Percentiles rank a stretch among this genome's conserved stretches.
Conservation (phyloP, 2,329 filamentous ascomycete genomes). For the Colletotrichum endophyticum region DNA sequence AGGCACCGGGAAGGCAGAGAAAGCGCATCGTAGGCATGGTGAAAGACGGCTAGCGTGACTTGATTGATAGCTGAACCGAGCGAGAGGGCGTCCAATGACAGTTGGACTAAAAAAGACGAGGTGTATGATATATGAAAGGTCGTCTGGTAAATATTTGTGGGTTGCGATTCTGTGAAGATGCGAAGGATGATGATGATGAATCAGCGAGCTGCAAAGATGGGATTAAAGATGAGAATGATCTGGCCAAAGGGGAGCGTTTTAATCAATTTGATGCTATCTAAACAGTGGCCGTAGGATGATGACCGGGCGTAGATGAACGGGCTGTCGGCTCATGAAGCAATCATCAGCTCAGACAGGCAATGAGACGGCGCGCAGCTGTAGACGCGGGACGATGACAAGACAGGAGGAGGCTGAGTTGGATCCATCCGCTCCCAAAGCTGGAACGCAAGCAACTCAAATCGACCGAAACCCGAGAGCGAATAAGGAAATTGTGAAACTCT, state of each 20-base stretch:
- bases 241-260: constrained; percentile 14
- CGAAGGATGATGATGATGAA: not conserved
- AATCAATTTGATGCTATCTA: constrained; percentile 13
- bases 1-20: constrained; percentile 62
- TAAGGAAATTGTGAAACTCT: constrained; percentile 17
- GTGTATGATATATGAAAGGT: not conserved
- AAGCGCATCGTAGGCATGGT: constrained; percentile 52
- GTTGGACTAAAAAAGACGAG: not conserved
- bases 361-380: constrained; percentile 8
- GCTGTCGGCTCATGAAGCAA: constrained; percentile 8
- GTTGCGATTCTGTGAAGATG: not conserved
- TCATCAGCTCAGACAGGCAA: constrained; percentile 22
- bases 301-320: not conserved
- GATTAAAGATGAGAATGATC: not conserved
- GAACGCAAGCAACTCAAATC: not conserved
- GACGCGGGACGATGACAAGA: constrained; percentile 19
- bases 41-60: not conserved
- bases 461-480: constrained; percentile 1
- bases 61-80: not conserved
- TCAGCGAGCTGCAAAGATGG: constrained; percentile 1
- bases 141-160: not conserved
- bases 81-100: not conserved
- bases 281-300: not conserved
- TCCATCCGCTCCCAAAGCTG: not conserved
- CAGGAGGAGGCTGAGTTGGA: constrained; percentile 17